Conservation (phyloP, 1,139 yeast species). For the Debaryomyces psychrophilus region DNA sequence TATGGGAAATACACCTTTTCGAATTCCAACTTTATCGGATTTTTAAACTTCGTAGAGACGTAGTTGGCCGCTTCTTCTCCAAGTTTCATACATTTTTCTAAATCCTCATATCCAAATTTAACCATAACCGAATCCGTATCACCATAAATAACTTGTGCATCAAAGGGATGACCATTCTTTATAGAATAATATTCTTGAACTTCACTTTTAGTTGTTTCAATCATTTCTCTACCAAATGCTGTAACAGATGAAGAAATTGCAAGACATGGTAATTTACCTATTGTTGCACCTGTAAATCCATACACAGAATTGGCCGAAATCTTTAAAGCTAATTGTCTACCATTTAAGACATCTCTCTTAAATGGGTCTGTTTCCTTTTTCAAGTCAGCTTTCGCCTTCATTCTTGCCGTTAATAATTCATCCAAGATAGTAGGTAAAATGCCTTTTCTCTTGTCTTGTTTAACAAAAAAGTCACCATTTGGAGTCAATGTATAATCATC, state of each 20-base stretch:
- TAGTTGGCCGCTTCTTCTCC: constrained; percentile 94
- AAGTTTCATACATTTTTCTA: constrained; percentile 81
- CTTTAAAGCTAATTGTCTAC: constrained; percentile 94
- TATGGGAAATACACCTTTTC: constrained; percentile 97
- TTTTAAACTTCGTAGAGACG: constrained; percentile 76
- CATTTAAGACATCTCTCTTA: constrained; percentile 89
- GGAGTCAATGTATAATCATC: constrained; percentile 88
- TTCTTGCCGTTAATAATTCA: constrained; percentile 89
- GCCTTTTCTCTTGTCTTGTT: constrained; percentile 70
- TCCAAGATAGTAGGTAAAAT: constrained; percentile 88
- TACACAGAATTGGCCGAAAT: constrained; percentile 98
- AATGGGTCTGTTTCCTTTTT: constrained; percentile 95
- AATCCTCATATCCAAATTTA: constrained; percentile 85
- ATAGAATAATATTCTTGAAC: constrained; percentile 80
- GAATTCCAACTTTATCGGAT: constrained; percentile 93
- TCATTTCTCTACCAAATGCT: constrained; percentile 96
- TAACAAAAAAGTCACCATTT: constrained; percentile 91
- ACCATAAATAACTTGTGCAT: constrained; percentile 93
- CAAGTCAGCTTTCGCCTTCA: constrained; percentile 86
- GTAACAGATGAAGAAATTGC: constrained; percentile 96
- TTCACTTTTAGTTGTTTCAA: constrained; percentile 83
- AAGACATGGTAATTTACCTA: constrained; percentile 94
- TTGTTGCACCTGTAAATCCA: constrained; percentile 98
- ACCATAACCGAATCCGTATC: constrained; percentile 99
- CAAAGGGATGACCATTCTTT: constrained; percentile 77